A percentile compares a stretch with the other conserved stretches of the same genome.
These are phyloP conservation scores for Hortaea sp. DNA, from an alignment of 2,329 filamentous ascomycete genomes.

Conservation along the genomic window DNA sequence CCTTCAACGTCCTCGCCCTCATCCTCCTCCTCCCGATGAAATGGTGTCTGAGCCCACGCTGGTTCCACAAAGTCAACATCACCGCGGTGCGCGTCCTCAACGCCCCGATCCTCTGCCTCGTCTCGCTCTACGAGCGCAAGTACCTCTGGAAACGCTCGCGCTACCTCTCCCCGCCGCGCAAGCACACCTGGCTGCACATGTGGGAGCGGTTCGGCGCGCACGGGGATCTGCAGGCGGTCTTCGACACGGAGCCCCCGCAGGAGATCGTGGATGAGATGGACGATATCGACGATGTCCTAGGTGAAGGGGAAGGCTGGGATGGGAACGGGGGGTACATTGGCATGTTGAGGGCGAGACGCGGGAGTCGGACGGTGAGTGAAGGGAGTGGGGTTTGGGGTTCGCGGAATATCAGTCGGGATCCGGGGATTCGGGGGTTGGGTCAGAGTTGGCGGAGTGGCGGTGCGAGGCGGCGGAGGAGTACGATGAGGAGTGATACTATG, in stretches of 20 bases:
- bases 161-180: constrained; percentile 26
- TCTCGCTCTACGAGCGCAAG: constrained; percentile 60
- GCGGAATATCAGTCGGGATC: constrained; percentile 8
- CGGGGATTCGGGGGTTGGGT: constrained; percentile 23
- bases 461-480: constrained; percentile 23
- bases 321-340: constrained; percentile 14
- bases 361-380: constrained; percentile 18
- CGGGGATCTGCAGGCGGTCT: constrained; percentile 62
- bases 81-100: constrained; percentile 64
- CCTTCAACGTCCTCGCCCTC: constrained; percentile 73
- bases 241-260: constrained; percentile 60
- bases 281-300: constrained; percentile 38
- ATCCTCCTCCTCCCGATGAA: constrained; percentile 66
- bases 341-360: constrained; percentile 17
- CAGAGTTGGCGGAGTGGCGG: constrained; percentile 28
- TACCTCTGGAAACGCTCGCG: constrained; percentile 49
- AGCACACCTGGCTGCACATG: constrained; percentile 39
- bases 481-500: background rate
- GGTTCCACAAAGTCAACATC: constrained; percentile 88
- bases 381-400: constrained; percentile 10
- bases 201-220: constrained; percentile 63
- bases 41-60: constrained; percentile 65
- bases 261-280: constrained; percentile 37
- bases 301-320: constrained; percentile 34
- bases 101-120: constrained; percentile 60